Evolutionary conservation across 108 stramenopile genomes (phyloP).

Genomic region (Stephanodiscus triporus): DNA sequence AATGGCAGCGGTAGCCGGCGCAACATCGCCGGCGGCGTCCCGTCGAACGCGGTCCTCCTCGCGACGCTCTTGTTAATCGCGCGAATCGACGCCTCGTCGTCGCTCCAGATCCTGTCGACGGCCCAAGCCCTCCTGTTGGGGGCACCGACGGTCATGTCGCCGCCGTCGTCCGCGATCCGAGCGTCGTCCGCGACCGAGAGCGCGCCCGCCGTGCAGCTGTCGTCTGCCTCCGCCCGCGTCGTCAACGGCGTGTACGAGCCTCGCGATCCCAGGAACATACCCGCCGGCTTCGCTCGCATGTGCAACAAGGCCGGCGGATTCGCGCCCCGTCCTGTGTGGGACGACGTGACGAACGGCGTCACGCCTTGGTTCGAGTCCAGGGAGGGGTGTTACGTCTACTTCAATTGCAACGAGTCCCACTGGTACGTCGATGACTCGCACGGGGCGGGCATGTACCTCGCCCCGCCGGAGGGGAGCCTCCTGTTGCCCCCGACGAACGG

Average conservation of each 20-base stretch:
- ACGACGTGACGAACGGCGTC: conserved; percentile 31
- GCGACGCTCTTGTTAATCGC: too few species aligned
- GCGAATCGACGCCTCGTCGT: too few species aligned
- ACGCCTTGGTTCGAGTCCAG: conserved; percentile 39
- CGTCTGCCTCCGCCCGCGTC: conserved; percentile 7
- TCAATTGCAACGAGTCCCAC: conserved; percentile 30
- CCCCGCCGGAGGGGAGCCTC: conserved; percentile 27
- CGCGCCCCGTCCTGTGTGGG: conserved; percentile 43
- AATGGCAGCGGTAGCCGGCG: too few species aligned
- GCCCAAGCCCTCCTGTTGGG: too few species aligned
- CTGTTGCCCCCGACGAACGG: conserved; percentile 35
- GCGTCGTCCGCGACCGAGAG: neutral
- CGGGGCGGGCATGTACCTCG: conserved; percentile 36
- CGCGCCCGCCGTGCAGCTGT: conserved; percentile 21
- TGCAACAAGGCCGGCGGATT: conserved; percentile 44
- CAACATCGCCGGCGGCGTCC: too few species aligned
- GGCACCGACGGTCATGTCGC: too few species aligned
- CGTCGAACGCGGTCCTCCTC: too few species aligned
- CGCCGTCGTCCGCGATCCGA: neutral
- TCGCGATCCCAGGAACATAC: conserved; percentile 33
- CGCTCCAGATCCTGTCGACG: too few species aligned
- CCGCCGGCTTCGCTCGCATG: conserved; percentile 28
- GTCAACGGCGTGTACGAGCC: conserved; percentile 33
- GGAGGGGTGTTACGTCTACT: conserved; percentile 37
- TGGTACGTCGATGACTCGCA: conserved; percentile 36